phyloP scores from a whole-genome alignment of 805 yeast species.

The Starmerella sirachaensis region DNA sequence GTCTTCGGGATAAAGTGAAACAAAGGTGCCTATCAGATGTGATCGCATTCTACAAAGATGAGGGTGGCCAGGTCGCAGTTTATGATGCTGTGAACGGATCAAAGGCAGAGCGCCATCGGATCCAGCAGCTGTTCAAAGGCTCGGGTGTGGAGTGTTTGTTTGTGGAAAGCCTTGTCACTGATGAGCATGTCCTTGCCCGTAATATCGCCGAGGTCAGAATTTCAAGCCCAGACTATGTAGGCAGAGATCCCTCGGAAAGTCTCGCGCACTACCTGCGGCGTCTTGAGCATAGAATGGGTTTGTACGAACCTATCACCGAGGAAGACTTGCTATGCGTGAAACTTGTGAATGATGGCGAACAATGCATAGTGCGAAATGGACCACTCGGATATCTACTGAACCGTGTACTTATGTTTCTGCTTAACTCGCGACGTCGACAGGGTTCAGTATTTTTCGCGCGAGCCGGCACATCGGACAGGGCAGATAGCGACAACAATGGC shows the following conservation, averaged over 20 bases:
- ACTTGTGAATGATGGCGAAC: slow-evolving; percentile 81
- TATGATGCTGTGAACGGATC: slow-evolving; percentile 91
- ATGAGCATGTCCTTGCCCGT: slow-evolving; percentile 50
- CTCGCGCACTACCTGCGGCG: slow-evolving; percentile 64
- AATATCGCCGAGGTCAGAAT: slow-evolving; percentile 76
- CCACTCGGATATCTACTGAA: slow-evolving; percentile 81
- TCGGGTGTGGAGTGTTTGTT: slow-evolving; percentile 66
- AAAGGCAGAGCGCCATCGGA: slow-evolving; percentile 47
- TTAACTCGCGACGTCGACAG: slow-evolving; percentile 76
- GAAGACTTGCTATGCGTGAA: slow-evolving; percentile 61
- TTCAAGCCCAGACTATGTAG: slow-evolving; percentile 69
- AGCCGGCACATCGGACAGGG: slow-evolving; percentile 35
- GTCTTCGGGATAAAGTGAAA: slow-evolving; percentile 46
- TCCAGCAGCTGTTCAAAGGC: slow-evolving; percentile 39
- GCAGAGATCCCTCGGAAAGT: slow-evolving; percentile 66
- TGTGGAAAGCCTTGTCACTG: slow-evolving; percentile 77
- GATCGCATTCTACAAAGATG: slow-evolving; percentile 47
- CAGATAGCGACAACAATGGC: slow-evolving; percentile 46
- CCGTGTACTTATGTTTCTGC: slow-evolving; percentile 79
- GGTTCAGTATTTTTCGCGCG: slow-evolving; percentile 87
- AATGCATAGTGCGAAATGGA: slow-evolving; percentile 65
- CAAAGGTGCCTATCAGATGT: slow-evolving; percentile 59
- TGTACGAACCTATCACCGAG: slow-evolving; percentile 62
- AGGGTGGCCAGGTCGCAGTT: slow-evolving; percentile 83
- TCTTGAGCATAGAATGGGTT: slow-evolving; percentile 52